Percentiles rank a stretch among this genome's conserved stretches.
phyloP scores from a whole-genome alignment of 768 basidiomycete genomes.

The Amyloporia xantha region DNA sequence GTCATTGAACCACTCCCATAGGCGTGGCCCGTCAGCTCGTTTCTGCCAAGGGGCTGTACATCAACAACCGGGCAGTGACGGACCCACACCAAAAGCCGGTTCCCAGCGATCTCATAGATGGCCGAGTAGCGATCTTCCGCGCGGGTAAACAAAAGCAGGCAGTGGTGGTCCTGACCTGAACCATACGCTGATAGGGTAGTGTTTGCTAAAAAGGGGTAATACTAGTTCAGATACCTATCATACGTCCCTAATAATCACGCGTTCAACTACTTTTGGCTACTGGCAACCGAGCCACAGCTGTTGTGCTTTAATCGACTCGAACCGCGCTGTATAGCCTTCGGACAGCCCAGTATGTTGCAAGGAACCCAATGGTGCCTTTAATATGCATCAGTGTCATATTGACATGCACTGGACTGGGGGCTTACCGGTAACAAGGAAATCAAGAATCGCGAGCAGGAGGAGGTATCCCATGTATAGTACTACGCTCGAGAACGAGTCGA shows the following conservation, averaged over 20 bases:
- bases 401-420: neutral
- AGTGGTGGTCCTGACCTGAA: slow-evolving; percentile 37
- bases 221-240: neutral
- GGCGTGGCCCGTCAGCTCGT: slow-evolving; percentile 63
- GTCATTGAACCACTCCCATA: neutral
- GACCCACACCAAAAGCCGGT: slow-evolving; percentile 40
- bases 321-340: slow-evolving; percentile 76
- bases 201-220: neutral
- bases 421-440: slow-evolving; percentile 84
- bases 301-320: slow-evolving; percentile 51
- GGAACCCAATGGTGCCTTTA: slow-evolving; percentile 82
- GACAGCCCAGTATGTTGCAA: slow-evolving; percentile 89
- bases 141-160: slow-evolving; percentile 70
- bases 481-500: slow-evolving; percentile 75
- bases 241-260: neutral
- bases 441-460: slow-evolving; percentile 70
- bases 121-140: slow-evolving; percentile 55
- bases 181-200: neutral
- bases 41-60: slow-evolving; percentile 58
- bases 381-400: neutral
- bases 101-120: slow-evolving; percentile 48
- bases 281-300: neutral
- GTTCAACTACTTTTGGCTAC: neutral
- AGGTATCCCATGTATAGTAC: slow-evolving; percentile 90
- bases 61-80: slow-evolving; percentile 58